A percentile compares a stretch with the other conserved stretches of the same genome.
Evolutionary conservation across 192 early-diverging fungal genomes (phyloP).

Genomic region (Coemansia umbellata): DNA sequence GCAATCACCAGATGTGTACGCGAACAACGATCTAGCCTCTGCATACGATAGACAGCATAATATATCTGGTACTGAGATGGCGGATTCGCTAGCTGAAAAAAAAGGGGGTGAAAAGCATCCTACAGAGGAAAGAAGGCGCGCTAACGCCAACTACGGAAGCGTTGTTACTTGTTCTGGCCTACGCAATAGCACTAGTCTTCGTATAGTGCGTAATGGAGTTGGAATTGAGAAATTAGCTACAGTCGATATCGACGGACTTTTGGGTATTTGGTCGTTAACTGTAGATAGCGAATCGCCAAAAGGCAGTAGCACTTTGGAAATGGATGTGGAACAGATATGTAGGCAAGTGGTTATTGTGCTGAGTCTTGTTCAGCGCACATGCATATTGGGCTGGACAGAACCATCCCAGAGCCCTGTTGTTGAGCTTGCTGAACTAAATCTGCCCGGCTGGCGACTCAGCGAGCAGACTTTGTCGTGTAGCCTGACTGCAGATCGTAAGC

Average conservation of each 20-base stretch:
- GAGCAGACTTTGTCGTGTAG: conserved; percentile 33
- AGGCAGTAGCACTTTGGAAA: conserved; percentile 1
- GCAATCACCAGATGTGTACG: too few relatives aligned
- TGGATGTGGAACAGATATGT: conserved; percentile 1
- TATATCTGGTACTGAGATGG: too few relatives aligned
- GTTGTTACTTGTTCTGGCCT: conserved; percentile 86
- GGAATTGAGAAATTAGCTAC: conserved; percentile 67
- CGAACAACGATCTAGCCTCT: too few relatives aligned
- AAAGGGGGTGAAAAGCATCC: too few relatives aligned
- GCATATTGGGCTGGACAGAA: conserved; percentile 40
- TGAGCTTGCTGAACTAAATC: conserved; percentile 52
- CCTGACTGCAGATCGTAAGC: neutral
- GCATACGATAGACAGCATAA: too few relatives aligned
- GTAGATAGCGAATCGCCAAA: conserved; percentile 11
- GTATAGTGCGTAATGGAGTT: conserved; percentile 85
- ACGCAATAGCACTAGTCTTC: conserved; percentile 66
- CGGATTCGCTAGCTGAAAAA: neutral
- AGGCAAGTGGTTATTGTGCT: conserved; percentile 20
- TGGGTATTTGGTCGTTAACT: conserved; percentile 68
- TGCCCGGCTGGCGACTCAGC: conserved; percentile 28
- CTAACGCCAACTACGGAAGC: conserved; percentile 46
- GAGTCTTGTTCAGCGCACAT: conserved; percentile 15
- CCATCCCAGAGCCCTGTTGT: conserved; percentile 15
- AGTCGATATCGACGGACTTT: conserved; percentile 62
- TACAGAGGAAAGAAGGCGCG: conserved; percentile 52